These are phyloP conservation scores for Sanghuangporus baumii DNA, from an alignment of 1,284 basidiomycete species.

Conservation along the genomic window DNA sequence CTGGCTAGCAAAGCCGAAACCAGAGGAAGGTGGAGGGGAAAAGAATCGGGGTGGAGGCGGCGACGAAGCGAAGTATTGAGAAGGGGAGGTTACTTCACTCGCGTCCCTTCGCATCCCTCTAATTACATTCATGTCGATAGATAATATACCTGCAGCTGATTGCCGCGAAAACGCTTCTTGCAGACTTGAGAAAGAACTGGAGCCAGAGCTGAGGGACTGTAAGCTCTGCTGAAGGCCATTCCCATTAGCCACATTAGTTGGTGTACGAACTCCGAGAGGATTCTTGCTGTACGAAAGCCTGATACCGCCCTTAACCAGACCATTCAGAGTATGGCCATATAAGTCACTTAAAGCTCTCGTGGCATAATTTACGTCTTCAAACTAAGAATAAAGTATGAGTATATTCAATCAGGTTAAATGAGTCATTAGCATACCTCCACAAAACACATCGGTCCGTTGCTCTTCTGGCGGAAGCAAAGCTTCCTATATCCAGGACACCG, in stretches of 20 bases:
- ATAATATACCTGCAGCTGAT: constrained; percentile 5
- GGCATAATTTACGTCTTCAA: constrained; percentile 84
- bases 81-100: constrained; percentile 18
- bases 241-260: constrained; percentile 52
- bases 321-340: constrained; percentile 87
- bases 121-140: constrained; percentile 15
- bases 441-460: constrained; percentile 96
- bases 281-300: constrained; percentile 96
- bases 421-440: constrained; percentile 60
- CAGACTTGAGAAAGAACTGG: constrained; percentile 14
- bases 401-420: constrained; percentile 3
- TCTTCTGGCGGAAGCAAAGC: constrained; percentile 92
- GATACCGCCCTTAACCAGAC: constrained; percentile 92
- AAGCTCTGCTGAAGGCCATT: constrained; percentile 50
- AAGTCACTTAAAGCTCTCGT: constrained; percentile 83
- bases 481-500: constrained; percentile 82
- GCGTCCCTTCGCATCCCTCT: constrained; percentile 12
- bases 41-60: constrained; percentile 23
- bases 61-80: constrained; percentile 18
- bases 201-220: constrained; percentile 22
- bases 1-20: constrained; percentile 8
- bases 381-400: constrained; percentile 42
- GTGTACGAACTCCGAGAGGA: constrained; percentile 80
- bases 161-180: constrained; percentile 18
- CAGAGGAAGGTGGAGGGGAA: constrained; percentile 20